These are phyloP conservation scores for Pseudocercospora pini-densiflorae DNA, from an alignment of 2,329 filamentous ascomycete genomes.

Conservation along the genomic window DNA sequence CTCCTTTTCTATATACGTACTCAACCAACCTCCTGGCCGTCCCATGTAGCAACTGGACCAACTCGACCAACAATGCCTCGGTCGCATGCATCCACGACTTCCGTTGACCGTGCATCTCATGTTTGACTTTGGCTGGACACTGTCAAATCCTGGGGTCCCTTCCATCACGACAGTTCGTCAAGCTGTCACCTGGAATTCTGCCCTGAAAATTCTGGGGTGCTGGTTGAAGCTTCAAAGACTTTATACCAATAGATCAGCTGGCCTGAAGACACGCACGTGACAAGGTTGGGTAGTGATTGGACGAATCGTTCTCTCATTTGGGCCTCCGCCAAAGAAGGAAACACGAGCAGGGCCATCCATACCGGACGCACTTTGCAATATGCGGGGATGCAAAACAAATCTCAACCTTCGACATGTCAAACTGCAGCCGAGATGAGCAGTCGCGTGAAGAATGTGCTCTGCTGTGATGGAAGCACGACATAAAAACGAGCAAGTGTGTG, in stretches of 20 bases:
- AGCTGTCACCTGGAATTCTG: not conserved
- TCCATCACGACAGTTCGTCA: not conserved
- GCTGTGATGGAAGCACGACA: not conserved
- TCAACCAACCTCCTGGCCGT: not conserved
- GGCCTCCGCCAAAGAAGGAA: conserved; percentile 2
- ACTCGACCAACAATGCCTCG: conserved; percentile 4
- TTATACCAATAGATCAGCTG: not conserved
- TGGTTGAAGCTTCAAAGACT: conserved; percentile 5
- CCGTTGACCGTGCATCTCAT: conserved; percentile 1
- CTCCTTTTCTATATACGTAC: conserved; percentile 5
- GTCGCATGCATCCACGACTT: not conserved
- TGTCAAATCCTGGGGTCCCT: not conserved
- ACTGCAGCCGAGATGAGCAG: not conserved
- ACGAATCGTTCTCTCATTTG: conserved; percentile 9
- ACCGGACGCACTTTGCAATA: not conserved
- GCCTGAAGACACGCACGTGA: not conserved
- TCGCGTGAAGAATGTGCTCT: not conserved
- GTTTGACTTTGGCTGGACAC: conserved; percentile 1
- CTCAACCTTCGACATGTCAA: conserved; percentile 1
- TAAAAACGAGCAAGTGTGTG: not conserved
- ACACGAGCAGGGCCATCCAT: conserved; percentile 4
- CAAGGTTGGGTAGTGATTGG: not conserved
- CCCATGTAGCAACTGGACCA: conserved; percentile 3
- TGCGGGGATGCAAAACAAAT: not conserved
- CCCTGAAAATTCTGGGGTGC: not conserved